Base-by-base conservation (phyloP, 2,329 filamentous ascomycete species). In the Fusarium anguioides region DNA sequence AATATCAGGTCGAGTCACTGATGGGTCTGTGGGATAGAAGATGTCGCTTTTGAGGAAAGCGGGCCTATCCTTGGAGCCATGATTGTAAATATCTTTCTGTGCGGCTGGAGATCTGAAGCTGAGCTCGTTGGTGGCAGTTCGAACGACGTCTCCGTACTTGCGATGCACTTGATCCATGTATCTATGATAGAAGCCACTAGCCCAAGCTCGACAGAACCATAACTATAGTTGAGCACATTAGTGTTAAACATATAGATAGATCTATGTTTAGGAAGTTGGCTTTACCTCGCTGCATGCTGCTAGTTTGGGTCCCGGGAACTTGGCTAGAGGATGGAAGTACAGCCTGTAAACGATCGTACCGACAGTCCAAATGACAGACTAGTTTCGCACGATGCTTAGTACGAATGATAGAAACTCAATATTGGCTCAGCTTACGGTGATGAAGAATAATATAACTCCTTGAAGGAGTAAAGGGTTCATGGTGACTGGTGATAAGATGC, bases 101-200 rank as follows among this genome's bases (percentile, higher is more conserved):
- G 71, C 68, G 6, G 29, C 17, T 3, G 41, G 23, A 5, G 66
- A 61, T 0, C 27, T 52, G 6, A 66, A 72, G 29, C 59, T 56
- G 1, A 72, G 57, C 8, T 72, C 68, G 15, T 71, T 64, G 17
- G 60, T 52, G 3, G 65, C 55, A 1, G 62, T 44, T 9, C 70
- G 60, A 14, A 72, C 68, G 3, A 69, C 49, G 18, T 71, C 60
- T 4, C 70, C 70, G 8, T 72, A 72, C 10, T 61, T 57, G 5
- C 46, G 39, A 18, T 69, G 57, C 4, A 52, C 10, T 4, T 60
- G 18, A 2, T 29, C 14, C 6, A 69, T 56, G 1, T 20, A 8
- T 5, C 20, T 45, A 2, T 35, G 15, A n/a, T 66, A 36, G 17
- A 9, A 20, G 2, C 58, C 55, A 7, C 55, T 41, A 8, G 17